Percentiles rank a stretch among this genome's conserved stretches.
Conservation (phyloP, 2,329 filamentous ascomycete species). For the Metarhizium robertsii region DNA sequence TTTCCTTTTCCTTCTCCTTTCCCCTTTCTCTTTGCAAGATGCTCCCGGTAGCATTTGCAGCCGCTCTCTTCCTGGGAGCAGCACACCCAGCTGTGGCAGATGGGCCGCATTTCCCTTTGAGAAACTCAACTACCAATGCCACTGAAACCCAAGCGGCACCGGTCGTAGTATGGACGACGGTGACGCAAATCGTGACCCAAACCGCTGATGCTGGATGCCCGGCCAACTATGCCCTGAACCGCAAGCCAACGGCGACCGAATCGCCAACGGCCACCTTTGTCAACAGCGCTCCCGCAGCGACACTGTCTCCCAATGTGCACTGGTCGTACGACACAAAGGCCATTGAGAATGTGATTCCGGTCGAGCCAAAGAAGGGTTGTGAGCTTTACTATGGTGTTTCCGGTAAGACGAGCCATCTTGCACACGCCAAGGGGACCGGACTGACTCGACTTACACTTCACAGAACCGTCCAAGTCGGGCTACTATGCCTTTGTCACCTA, state of each 20-base stretch:
- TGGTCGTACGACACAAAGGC: conserved; percentile 16
- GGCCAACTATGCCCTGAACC: background rate
- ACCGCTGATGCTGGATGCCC: background rate
- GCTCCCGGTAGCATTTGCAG: background rate
- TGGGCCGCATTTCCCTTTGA: background rate
- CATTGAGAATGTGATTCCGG: conserved; percentile 14
- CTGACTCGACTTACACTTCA: background rate
- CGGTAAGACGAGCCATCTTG: conserved; percentile 1
- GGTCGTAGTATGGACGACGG: background rate
- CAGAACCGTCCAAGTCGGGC: conserved; percentile 14
- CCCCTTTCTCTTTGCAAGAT: background rate
- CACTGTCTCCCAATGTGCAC: conserved; percentile 11
- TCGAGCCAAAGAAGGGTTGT: conserved; percentile 11
- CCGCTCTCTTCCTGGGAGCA: conserved; percentile 3
- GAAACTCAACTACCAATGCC: background rate
- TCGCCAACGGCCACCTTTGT: conserved; percentile 2
- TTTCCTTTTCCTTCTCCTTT: background rate
- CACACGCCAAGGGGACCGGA: background rate
- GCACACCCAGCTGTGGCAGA: background rate
- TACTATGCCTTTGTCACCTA: conserved; percentile 18
- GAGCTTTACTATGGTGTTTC: conserved; percentile 16
- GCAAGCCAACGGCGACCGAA: background rate
- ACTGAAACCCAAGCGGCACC: background rate
- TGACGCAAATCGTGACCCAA: background rate
- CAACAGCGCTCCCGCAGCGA: background rate